Percentiles rank a stretch among this genome's conserved stretches.
phyloP scores from a whole-genome alignment of 345 rosid species.

The Eucalyptus victrix region DNA sequence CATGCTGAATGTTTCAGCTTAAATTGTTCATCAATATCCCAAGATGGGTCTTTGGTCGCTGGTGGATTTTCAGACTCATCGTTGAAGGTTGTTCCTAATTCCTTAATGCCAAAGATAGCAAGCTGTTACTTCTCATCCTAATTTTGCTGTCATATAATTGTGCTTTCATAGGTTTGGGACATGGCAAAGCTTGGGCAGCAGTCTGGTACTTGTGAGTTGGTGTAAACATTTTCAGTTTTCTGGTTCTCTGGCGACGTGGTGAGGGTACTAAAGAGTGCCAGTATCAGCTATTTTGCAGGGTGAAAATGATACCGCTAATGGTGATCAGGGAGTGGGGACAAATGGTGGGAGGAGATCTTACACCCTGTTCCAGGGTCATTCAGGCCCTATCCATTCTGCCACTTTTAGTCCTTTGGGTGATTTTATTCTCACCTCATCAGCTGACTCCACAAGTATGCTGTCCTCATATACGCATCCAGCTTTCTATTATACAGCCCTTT shows the following conservation, averaged over 20 bases:
- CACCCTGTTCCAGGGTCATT: conserved; percentile 76
- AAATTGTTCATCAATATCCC: conserved; percentile 87
- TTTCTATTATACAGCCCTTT: not conserved
- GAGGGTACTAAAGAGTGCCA: not conserved
- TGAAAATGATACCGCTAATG: conserved; percentile 45
- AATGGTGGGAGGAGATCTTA: conserved; percentile 53
- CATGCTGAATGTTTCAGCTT: conserved; percentile 25
- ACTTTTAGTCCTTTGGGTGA: conserved; percentile 87
- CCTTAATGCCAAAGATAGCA: not conserved
- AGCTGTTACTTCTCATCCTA: not conserved
- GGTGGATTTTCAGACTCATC: conserved; percentile 98
- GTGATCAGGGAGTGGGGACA: conserved; percentile 30
- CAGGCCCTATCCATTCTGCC: conserved; percentile 91
- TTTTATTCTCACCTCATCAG: conserved; percentile 84
- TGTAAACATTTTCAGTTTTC: not conserved
- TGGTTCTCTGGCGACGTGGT: not conserved
- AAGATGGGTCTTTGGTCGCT: conserved; percentile 95
- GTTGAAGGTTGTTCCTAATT: conserved; percentile 41
- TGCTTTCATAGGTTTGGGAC: conserved; percentile 77
- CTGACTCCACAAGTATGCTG: conserved; percentile 76
- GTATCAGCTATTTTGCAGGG: conserved; percentile 63
- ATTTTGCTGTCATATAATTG: conserved; percentile 6
- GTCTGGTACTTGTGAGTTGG: conserved; percentile 3
- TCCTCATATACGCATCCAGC: not conserved
- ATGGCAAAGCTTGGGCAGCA: conserved; percentile 93